phyloP scores from a whole-genome alignment of 805 yeast genomes.

The Maudiozyma turicensis region DNA sequence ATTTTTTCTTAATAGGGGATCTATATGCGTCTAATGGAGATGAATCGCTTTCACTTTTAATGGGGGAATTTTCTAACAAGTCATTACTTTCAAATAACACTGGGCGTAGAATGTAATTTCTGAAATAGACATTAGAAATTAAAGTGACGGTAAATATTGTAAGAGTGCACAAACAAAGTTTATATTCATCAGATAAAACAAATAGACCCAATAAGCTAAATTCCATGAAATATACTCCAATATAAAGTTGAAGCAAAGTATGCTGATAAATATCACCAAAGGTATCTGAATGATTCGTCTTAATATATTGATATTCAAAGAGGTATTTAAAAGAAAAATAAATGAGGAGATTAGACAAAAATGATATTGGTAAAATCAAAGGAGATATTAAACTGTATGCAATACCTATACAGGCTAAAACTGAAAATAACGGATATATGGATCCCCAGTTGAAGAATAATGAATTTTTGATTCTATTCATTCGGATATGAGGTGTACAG shows the following conservation, averaged over 20 bases:
- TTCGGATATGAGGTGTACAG: constrained; percentile 52
- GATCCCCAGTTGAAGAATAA: constrained; percentile 66
- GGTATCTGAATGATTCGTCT: constrained; percentile 48
- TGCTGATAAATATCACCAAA: constrained; percentile 62
- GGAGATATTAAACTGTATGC: constrained; percentile 78
- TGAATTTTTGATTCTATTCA: constrained; percentile 35
- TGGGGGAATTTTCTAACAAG: background rate
- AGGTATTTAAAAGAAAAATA: constrained; percentile 64
- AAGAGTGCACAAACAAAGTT: constrained; percentile 41
- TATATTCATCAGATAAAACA: constrained; percentile 44
- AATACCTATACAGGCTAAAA: constrained; percentile 67
- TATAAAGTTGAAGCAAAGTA: constrained; percentile 66
- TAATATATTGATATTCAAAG: constrained; percentile 46
- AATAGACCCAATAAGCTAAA: constrained; percentile 69
- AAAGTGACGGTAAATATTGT: constrained; percentile 43
- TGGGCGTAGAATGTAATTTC: background rate
- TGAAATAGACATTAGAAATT: constrained; percentile 35
- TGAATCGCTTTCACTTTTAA: background rate
- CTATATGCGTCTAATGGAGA: background rate
- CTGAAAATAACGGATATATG: constrained; percentile 64
- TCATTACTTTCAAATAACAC: background rate
- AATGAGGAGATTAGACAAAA: constrained; percentile 46
- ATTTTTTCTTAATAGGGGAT: constrained; percentile 3
- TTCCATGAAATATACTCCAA: constrained; percentile 77
- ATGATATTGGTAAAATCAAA: constrained; percentile 51